Percentiles rank a stretch among this genome's conserved stretches.
phyloP scores from a whole-genome alignment of 2,329 filamentous ascomycete species.

The Pseudogymnoascus sp. region DNA sequence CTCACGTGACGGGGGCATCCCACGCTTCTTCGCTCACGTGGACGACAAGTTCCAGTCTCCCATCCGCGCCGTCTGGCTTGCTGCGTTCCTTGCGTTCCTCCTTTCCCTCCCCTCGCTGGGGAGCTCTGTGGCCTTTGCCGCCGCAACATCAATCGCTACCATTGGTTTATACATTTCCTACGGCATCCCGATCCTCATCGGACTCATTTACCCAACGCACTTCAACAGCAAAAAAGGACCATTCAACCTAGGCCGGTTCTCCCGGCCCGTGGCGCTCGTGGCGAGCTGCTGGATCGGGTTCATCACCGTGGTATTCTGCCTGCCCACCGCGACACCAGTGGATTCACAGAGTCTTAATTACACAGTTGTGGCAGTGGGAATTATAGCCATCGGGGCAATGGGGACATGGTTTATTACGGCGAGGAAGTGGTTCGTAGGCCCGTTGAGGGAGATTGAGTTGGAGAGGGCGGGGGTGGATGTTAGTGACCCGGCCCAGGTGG shows the following conservation, averaged over 20 bases:
- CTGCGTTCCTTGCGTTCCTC: constrained; percentile 45
- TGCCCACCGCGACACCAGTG: constrained; percentile 48
- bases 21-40: constrained; percentile 46
- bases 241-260: constrained; percentile 43
- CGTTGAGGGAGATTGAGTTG: constrained; percentile 44
- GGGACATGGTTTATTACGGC: constrained; percentile 46
- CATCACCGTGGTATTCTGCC: constrained; percentile 50
- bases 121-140: constrained; percentile 46
- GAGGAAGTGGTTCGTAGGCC: constrained; percentile 47
- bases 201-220: constrained; percentile 41
- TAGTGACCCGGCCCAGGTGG: constrained; percentile 28
- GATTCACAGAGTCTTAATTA: constrained; percentile 51
- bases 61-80: constrained; percentile 47
- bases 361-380: constrained; percentile 50
- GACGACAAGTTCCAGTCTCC: constrained; percentile 42
- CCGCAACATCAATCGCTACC: constrained; percentile 51
- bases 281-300: constrained; percentile 45
- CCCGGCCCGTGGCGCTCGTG: constrained; percentile 39
- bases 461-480: constrained; percentile 41
- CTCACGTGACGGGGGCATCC: constrained; percentile 47
- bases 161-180: constrained; percentile 49
- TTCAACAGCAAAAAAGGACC: constrained; percentile 46
- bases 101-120: constrained; percentile 49
- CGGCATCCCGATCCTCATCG: constrained; percentile 48
- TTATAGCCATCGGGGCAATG: constrained; percentile 41